Base-by-base conservation (phyloP, 768 basidiomycete genomes). In the Xerocomus spinulosus region DNA sequence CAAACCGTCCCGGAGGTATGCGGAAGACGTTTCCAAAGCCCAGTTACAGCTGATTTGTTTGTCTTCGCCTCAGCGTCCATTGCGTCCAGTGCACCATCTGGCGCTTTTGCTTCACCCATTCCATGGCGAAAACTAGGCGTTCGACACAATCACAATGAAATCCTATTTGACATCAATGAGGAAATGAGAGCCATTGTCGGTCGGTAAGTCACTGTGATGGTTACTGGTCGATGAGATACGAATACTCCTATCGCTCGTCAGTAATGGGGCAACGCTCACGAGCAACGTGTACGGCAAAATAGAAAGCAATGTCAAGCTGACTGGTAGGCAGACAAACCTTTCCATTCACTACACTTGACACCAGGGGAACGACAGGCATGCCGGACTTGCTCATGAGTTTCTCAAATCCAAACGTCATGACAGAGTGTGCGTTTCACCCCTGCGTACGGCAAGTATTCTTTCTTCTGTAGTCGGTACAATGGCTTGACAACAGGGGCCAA, bases 111-210 rank as follows among this genome's bases (percentile, higher is more conserved):
- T 2, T 91, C 90, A 1, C 87, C 90, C 2, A 94, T 95, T 61
- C 91, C 94, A 3, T 98, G 94, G 94, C 78, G 95, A 47, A 87
- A 87, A 64, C 77, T 85, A 1, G 88, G 87, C 7, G 70, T 94
- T 32, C 77, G 82, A 50, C 87, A 97, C 63, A 80, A 84, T 25
- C 85, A 79, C 66, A 95, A 96, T 60, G 94, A 98, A 66, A 84
- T 96, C 15, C 89, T 91, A 63, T 92, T 98, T 63, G 94, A 98
- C 61, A 74, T 96, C 50, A 74, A 79, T 0, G 95, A 98, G 66
- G 81, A 86, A 42, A 71, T 96, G 40, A 80, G 79, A 53, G 89
- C 59, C 47, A 68, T 67, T 39, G 56, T 57, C 44, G 63, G 64
- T 34, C 53, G 68, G 64, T 65, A 39, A 42, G 59, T 54, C 30